Conservation (phyloP, 2,329 filamentous ascomycete genomes). For the Aureobasidium sp. region DNA sequence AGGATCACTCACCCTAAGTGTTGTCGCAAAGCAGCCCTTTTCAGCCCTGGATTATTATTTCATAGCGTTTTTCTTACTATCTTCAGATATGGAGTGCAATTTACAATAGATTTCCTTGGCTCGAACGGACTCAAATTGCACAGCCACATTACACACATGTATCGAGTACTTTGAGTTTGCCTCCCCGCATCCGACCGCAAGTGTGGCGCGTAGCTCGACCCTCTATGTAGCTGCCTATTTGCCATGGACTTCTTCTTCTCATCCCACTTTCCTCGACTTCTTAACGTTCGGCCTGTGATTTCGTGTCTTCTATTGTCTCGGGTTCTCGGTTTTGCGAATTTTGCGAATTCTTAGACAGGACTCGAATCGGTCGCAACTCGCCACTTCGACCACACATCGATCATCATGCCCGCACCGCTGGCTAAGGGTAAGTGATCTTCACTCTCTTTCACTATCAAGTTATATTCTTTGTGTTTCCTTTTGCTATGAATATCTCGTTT, state of each 20-base stretch:
- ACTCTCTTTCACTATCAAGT: not conserved
- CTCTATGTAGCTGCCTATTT: slow-evolving; percentile 6
- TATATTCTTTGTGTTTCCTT: not conserved
- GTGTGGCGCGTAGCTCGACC: not conserved
- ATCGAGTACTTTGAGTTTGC: not conserved
- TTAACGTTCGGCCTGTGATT: not conserved
- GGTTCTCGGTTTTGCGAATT: not conserved
- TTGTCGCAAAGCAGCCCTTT: not conserved
- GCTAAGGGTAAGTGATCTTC: slow-evolving; percentile 9
- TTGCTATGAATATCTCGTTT: not conserved
- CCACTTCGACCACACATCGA: not conserved
- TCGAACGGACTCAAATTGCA: not conserved
- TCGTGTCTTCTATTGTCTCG: not conserved
- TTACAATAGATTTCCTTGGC: not conserved
- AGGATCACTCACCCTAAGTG: slow-evolving; percentile 13
- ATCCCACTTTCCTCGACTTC: not conserved
- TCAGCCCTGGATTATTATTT: not conserved
- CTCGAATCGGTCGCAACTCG: not conserved
- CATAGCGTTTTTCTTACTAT: not conserved
- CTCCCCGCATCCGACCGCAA: not conserved
- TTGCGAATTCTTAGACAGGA: not conserved
- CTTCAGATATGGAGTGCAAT: not conserved
- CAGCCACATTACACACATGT: not conserved
- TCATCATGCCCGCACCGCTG: slow-evolving; percentile 8
- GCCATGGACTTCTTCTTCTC: not conserved